A percentile compares a stretch with the other conserved stretches of the same genome.
Conservation (phyloP, 2,329 filamentous ascomycete species). For the Alternaria tenuissima region DNA sequence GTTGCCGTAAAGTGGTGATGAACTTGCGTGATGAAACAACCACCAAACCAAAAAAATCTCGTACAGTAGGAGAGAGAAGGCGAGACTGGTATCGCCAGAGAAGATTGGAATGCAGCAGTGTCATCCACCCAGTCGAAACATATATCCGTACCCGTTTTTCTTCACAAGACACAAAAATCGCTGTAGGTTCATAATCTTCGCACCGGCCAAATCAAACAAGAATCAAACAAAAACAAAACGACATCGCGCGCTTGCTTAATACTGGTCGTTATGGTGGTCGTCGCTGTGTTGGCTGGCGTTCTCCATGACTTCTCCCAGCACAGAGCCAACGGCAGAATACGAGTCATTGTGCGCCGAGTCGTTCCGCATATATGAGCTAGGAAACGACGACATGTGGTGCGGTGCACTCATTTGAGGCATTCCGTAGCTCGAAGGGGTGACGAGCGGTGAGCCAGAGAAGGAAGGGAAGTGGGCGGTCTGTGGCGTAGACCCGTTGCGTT, state of each 20-base stretch:
- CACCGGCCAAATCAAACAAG: constrained; percentile 15
- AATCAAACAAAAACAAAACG: constrained; percentile 7
- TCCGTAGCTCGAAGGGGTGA: constrained; percentile 46
- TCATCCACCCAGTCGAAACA: constrained; percentile 21
- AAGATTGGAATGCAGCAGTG: constrained; percentile 7
- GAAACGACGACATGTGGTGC: constrained; percentile 50
- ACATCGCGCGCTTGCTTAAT: constrained; percentile 14
- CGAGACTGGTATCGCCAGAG: constrained; percentile 19
- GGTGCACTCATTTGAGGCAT: constrained; percentile 52
- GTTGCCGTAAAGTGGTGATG: constrained; percentile 8
- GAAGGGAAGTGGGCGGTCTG: constrained; percentile 53
- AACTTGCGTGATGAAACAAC: constrained; percentile 30
- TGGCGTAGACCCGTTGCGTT: constrained; percentile 45
- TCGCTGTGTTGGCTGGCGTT: constrained; percentile 45
- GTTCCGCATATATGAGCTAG: constrained; percentile 50
- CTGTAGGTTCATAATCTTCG: background rate
- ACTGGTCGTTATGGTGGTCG: constrained; percentile 38
- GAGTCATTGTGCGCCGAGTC: constrained; percentile 46
- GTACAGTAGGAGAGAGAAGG: constrained; percentile 17
- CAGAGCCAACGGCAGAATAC: constrained; percentile 47
- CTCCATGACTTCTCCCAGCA: constrained; percentile 49
- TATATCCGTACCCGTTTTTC: constrained; percentile 16
- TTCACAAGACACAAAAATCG: constrained; percentile 6
- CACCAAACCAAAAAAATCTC: constrained; percentile 25
- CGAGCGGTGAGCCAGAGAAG: constrained; percentile 52